Evolutionary conservation across 768 basidiomycete species (phyloP).

Genomic region (Kockovaella imperatae): DNA sequence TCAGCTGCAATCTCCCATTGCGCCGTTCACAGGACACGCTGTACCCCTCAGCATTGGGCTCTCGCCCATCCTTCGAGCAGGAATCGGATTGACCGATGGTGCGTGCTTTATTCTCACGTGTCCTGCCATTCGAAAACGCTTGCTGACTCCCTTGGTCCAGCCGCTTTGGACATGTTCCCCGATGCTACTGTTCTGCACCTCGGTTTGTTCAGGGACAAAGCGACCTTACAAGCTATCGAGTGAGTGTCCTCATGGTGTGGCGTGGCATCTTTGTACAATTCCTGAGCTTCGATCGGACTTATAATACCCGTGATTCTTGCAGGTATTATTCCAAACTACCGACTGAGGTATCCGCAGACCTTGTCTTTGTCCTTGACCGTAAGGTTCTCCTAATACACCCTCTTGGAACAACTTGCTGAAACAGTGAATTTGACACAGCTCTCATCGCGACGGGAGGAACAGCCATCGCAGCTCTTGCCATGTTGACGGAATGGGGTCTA

Average conservation of each 20-base stretch:
- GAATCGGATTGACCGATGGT: constrained; percentile 79
- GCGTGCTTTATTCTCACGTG: constrained; percentile 7
- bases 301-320: too few relatives aligned
- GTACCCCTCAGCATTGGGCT: constrained; percentile 75
- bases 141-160: constrained; percentile 36
- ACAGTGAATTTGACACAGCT: constrained; percentile 38
- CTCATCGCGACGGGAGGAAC: constrained; percentile 92
- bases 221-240: constrained; percentile 79
- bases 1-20: constrained; percentile 60
- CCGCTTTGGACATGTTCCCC: constrained; percentile 76
- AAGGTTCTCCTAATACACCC: not conserved
- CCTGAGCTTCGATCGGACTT: not conserved
- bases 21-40: constrained; percentile 63
- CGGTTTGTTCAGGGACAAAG: constrained; percentile 65
- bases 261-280: not conserved
- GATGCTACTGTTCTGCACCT: constrained; percentile 83
- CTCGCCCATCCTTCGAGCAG: constrained; percentile 85
- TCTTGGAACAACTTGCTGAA: not conserved
- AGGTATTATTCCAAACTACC: constrained; percentile 89
- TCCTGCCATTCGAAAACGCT: not conserved
- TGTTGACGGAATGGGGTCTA: constrained; percentile 49
- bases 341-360: constrained; percentile 62
- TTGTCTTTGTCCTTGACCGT: constrained; percentile 77
- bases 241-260: constrained; percentile 8
- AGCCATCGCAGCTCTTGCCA: constrained; percentile 73